phyloP scores from a whole-genome alignment of 129 eudicot genomes.

The Solidago caesia region DNA sequence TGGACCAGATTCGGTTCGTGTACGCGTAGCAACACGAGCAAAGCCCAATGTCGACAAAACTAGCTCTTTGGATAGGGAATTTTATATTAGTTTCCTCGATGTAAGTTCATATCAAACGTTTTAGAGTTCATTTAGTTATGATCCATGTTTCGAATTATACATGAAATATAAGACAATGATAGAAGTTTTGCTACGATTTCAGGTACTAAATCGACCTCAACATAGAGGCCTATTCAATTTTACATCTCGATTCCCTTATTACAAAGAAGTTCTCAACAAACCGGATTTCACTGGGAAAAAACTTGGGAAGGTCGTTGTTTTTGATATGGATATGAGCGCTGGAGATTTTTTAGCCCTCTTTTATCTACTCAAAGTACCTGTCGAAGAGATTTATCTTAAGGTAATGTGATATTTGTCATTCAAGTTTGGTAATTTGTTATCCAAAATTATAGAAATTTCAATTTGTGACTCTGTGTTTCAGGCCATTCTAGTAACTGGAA shows the following conservation, averaged over 20 bases:
- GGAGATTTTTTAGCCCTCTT: slow-evolving; percentile 90
- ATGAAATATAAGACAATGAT: not conserved
- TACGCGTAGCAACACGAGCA: slow-evolving; percentile 73
- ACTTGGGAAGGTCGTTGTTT: slow-evolving; percentile 62
- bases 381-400: slow-evolving; percentile 68
- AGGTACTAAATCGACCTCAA: slow-evolving; percentile 65
- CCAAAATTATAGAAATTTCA: not conserved
- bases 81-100: slow-evolving; percentile 51
- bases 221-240: slow-evolving; percentile 68
- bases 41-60: slow-evolving; percentile 54
- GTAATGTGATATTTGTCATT: slow-evolving; percentile 29
- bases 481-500: slow-evolving; percentile 73
- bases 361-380: slow-evolving; percentile 78
- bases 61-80: slow-evolving; percentile 56
- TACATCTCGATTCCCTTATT: slow-evolving; percentile 59
- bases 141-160: not conserved
- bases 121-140: not conserved
- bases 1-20: slow-evolving; percentile 52
- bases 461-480: slow-evolving; percentile 16
- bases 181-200: slow-evolving; percentile 11
- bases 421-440: not conserved
- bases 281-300: slow-evolving; percentile 49
- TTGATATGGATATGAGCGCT: slow-evolving; percentile 96
- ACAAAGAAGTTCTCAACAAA: slow-evolving; percentile 50
- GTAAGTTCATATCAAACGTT: slow-evolving; percentile 45